These are phyloP conservation scores for Dujonia santamariae DNA, from an alignment of 1,139 yeast genomes.

Conservation along the genomic window DNA sequence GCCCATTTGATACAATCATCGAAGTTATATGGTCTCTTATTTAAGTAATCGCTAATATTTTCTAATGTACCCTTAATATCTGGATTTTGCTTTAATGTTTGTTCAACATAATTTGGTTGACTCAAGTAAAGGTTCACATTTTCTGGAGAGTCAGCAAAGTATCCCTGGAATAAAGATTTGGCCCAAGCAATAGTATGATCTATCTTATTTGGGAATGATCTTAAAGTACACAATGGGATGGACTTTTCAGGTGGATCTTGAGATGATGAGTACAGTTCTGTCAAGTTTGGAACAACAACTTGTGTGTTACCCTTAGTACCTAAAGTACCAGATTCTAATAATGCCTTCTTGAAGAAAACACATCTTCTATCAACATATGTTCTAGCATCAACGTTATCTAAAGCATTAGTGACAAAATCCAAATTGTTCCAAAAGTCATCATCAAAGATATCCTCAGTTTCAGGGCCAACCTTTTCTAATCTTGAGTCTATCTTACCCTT, in stretches of 20 bases:
- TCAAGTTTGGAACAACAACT: conserved; percentile 86
- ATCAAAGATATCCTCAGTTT: conserved; percentile 82
- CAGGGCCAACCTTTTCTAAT: conserved; percentile 89
- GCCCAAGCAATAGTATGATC: conserved; percentile 99
- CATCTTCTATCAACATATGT: conserved; percentile 97
- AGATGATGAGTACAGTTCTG: conserved; percentile 93
- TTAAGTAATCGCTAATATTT: conserved; percentile 68
- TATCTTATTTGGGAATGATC: conserved; percentile 96
- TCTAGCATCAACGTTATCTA: conserved; percentile 97
- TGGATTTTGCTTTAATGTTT: conserved; percentile 84
- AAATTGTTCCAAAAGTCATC: conserved; percentile 83
- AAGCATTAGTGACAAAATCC: conserved; percentile 91
- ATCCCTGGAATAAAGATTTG: conserved; percentile 91
- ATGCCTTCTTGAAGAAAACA: conserved; percentile 85
- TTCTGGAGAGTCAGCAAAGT: conserved; percentile 85
- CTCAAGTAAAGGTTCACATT: conserved; percentile 87
- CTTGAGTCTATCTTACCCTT: conserved; percentile 71
- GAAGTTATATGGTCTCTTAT: conserved; percentile 80
- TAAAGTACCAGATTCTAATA: conserved; percentile 93
- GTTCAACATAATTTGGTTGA: conserved; percentile 91
- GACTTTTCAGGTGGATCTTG: conserved; percentile 99
- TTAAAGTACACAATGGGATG: conserved; percentile 92
- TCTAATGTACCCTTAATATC: conserved; percentile 87
- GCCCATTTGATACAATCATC: conserved; percentile 98
- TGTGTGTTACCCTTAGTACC: conserved; percentile 99